phyloP scores from a whole-genome alignment of 1,284 basidiomycete genomes.

The Inonotus obliquus region DNA sequence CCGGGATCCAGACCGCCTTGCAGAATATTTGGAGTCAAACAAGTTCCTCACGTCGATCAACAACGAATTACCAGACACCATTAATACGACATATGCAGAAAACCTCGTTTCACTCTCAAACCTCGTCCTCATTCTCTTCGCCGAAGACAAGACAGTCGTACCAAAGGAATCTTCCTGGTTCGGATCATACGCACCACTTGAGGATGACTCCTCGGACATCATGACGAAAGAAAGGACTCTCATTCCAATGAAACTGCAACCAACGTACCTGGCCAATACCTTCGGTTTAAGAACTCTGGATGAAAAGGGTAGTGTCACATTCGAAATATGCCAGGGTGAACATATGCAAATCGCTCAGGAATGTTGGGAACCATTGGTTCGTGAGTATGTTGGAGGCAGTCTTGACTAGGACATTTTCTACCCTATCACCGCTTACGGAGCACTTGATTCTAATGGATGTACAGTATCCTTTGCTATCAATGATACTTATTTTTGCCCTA shows the following conservation, averaged over 20 bases:
- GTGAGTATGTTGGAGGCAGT: conserved; percentile 39
- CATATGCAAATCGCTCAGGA: conserved; percentile 74
- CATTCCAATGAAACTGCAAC: conserved; percentile 71
- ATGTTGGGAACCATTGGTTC: conserved; percentile 57
- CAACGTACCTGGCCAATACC: conserved; percentile 82
- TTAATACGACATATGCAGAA: conserved; percentile 56
- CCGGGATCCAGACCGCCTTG: conserved; percentile 77
- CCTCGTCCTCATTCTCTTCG: conserved; percentile 65
- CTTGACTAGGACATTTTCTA: background rate
- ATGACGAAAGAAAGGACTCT: conserved; percentile 37
- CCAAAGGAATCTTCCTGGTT: conserved; percentile 87
- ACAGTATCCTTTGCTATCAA: background rate
- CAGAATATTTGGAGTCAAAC: conserved; percentile 67
- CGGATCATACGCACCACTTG: conserved; percentile 53
- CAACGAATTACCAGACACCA: conserved; percentile 53
- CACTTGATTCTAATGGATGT: background rate
- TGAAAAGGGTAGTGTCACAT: conserved; percentile 57
- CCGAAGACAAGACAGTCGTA: conserved; percentile 70
- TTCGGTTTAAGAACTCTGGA: conserved; percentile 82
- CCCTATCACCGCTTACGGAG: background rate
- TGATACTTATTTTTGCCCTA: too few relatives aligned
- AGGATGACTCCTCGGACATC: conserved; percentile 27
- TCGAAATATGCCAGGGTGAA: conserved; percentile 69
- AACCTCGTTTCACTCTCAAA: conserved; percentile 56
- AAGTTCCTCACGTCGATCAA: conserved; percentile 72